phyloP scores from a whole-genome alignment of 805 yeast genomes.

The Komagataella phaffii region DNA sequence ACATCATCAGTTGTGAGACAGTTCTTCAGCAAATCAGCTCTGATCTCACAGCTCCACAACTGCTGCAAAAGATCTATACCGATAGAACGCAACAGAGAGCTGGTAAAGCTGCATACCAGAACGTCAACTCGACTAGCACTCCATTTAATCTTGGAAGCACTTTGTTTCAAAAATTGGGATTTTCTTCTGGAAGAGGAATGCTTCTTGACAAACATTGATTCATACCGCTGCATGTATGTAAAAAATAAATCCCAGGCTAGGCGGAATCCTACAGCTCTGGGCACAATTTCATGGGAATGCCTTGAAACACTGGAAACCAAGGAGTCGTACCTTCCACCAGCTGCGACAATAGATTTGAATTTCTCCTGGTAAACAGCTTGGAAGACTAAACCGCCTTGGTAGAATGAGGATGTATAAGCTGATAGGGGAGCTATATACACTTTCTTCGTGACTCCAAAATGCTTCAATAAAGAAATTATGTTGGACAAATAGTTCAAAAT shows the following conservation, averaged over 20 bases:
- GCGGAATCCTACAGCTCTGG: slow-evolving; percentile 77
- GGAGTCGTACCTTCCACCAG: slow-evolving; percentile 89
- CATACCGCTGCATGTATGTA: slow-evolving; percentile 33
- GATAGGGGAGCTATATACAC: slow-evolving; percentile 69
- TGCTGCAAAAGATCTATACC: slow-evolving; percentile 51
- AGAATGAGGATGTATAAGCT: slow-evolving; percentile 72
- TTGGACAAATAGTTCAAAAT: slow-evolving; percentile 48
- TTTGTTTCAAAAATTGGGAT: slow-evolving; percentile 19
- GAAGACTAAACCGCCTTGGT: slow-evolving; percentile 76
- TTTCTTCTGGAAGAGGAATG: slow-evolving; percentile 11
- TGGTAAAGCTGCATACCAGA: slow-evolving; percentile 56
- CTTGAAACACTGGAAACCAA: slow-evolving; percentile 57
- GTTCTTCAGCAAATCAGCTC: slow-evolving; percentile 53
- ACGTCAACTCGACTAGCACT: slow-evolving; percentile 65
- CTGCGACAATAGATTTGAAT: slow-evolving; percentile 45
- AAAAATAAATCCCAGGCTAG: slow-evolving; percentile 61
- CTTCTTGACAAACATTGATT: slow-evolving; percentile 18
- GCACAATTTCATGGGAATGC: slow-evolving; percentile 18
- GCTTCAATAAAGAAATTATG: slow-evolving; percentile 38
- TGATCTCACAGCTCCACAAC: slow-evolving; percentile 69
- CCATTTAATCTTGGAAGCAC: slow-evolving; percentile 27
- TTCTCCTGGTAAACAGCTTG: slow-evolving; percentile 65
- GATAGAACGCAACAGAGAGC: slow-evolving; percentile 36
- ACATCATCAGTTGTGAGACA: slow-evolving; percentile 48
- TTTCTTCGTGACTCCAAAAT: slow-evolving; percentile 44